phyloP scores from a whole-genome alignment of 495 filamentous ascomycete species.

The Xylaria grammica region DNA sequence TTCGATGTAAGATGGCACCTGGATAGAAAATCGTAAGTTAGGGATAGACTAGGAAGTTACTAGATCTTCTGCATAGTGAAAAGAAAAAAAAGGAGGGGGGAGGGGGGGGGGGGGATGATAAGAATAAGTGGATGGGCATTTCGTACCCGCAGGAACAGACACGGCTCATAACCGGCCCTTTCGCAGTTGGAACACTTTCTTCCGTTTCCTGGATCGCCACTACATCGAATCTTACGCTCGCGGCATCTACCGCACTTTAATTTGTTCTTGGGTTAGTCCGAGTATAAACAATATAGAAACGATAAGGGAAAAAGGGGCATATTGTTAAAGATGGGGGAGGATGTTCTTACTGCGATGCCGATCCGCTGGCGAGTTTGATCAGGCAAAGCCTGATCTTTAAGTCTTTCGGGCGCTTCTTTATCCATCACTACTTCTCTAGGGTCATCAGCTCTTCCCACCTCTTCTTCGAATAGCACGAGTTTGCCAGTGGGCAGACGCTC shows the following conservation, averaged over 20 bases:
- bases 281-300: background rate
- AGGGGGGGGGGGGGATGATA: too few species aligned
- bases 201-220: constrained; percentile 78
- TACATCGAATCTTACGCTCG: constrained; percentile 95
- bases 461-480: too few species aligned
- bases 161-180: constrained; percentile 68
- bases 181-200: constrained; percentile 84
- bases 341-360: constrained; percentile 67
- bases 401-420: too few species aligned
- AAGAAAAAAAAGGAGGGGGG: too few species aligned
- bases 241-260: constrained; percentile 86
- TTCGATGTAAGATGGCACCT: too few species aligned
- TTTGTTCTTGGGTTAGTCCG: constrained; percentile 11
- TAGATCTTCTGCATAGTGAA: too few species aligned
- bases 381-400: too few species aligned
- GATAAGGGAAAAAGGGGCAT: background rate
- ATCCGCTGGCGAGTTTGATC: constrained; percentile 63
- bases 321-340: background rate
- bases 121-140: background rate
- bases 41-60: too few species aligned
- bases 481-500: too few species aligned
- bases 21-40: too few species aligned
- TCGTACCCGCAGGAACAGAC: constrained; percentile 79
- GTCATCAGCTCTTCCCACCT: too few species aligned
- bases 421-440: too few species aligned